Conservation (phyloP, 768 basidiomycete species). For the Gloeophyllum trabeum region DNA sequence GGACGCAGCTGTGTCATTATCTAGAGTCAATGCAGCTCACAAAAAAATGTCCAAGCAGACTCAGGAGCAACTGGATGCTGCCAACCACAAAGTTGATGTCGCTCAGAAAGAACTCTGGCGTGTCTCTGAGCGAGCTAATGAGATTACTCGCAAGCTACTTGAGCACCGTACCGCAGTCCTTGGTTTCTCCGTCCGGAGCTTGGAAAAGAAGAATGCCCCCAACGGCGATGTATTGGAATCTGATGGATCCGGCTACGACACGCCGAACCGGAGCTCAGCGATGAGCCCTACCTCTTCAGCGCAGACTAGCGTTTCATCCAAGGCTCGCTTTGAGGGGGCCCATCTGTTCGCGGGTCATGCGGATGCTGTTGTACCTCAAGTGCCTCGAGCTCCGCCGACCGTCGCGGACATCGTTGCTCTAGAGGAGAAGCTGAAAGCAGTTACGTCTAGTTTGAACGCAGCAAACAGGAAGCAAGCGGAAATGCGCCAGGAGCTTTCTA, state of each 20-base stretch:
- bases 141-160: conserved; percentile 52
- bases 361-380: conserved; percentile 46
- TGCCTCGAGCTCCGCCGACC: conserved; percentile 30
- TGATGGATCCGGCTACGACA: conserved; percentile 39
- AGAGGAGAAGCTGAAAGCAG: conserved; percentile 55
- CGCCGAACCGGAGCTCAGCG: conserved; percentile 37
- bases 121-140: conserved; percentile 51
- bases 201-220: conserved; percentile 43
- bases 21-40: conserved; percentile 50
- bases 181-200: conserved; percentile 51
- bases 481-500: conserved; percentile 47
- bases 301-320: conserved; percentile 32
- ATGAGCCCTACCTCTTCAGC: conserved; percentile 38
- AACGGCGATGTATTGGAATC: conserved; percentile 20
- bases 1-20: conserved; percentile 70
- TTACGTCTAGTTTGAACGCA: conserved; percentile 42
- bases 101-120: conserved; percentile 66
- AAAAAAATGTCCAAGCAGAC: conserved; percentile 54
- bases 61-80: conserved; percentile 57
- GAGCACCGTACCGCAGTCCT: conserved; percentile 82
- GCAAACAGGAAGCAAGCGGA: conserved; percentile 54
- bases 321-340: conserved; percentile 63
- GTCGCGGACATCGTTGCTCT: conserved; percentile 36
- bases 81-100: conserved; percentile 61
- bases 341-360: conserved; percentile 82